Evolutionary conservation across 352 stramenopile genomes (phyloP), one percentile per base, ranked within the genome.

Genomic region (Phytophthora vignae): DNA sequence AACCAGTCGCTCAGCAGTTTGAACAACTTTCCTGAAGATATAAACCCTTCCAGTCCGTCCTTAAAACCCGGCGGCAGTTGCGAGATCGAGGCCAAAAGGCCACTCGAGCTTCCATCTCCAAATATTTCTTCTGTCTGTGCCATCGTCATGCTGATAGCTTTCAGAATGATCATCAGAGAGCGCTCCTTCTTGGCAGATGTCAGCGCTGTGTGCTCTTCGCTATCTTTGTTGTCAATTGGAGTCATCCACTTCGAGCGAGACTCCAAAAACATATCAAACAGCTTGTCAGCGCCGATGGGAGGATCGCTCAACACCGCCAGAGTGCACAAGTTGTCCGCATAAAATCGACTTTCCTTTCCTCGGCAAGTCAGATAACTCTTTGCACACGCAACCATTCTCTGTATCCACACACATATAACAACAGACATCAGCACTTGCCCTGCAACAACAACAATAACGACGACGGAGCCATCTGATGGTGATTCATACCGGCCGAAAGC

Each of bases 111-210:
- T 29, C 42, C 66, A n/a, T 60, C 60, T 11, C 78, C 62, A 68
- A 95, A 95, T 10, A 95, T 84, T 17, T 84, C 71, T 38, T 90
- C 75, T 4, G 81, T 69, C 9, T 95, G 84, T 4, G 72, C 57
- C 21, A 93, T 63, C 8, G 85, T 91, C 66, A 86, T 53, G 8
- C 80, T 81, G 5, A 93, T 74, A 0, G 83, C 84, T 27, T 85
- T 89, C 56, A 95, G 71, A 68, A 90, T 87, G 6, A 87, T 42
- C n/a, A 77, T 74, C 56, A 95, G 58, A 11, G 72, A 56, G 11
- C 73, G 74, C 29, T 88, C 70, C 56, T 79, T 72, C 50, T 71
- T 57, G 0, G 55, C 67, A 21, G 75, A 48, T 25, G 64, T 50
- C 10, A 67, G 27, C 0, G 42, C 64, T 29, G 50, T 44, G 3